Percentiles rank a stretch among this genome's conserved stretches.
These are phyloP conservation scores for Piromyces finnis DNA, from an alignment of 192 early-diverging fungal genomes.

Conservation along the genomic window DNA sequence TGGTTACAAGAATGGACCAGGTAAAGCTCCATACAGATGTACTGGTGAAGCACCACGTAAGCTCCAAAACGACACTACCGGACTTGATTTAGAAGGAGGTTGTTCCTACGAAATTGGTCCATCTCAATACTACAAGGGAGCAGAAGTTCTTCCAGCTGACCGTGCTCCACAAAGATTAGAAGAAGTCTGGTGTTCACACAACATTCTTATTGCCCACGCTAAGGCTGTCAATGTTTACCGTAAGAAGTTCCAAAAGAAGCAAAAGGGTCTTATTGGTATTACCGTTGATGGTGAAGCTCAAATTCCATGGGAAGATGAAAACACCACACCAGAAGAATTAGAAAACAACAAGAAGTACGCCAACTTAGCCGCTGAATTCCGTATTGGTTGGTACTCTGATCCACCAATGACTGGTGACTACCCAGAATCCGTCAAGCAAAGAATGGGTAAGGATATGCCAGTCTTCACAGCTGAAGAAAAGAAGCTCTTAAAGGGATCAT, in stretches of 20 bases:
- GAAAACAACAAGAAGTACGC: background rate
- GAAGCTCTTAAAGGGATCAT: conserved; percentile 9
- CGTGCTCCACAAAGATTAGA: conserved; percentile 7
- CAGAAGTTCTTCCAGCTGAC: background rate
- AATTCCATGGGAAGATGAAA: background rate
- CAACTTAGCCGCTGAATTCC: conserved; percentile 11
- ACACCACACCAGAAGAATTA: background rate
- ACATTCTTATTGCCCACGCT: conserved; percentile 9
- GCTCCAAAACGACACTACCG: background rate
- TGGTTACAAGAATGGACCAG: conserved; percentile 1
- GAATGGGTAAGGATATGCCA: conserved; percentile 8
- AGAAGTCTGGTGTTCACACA: conserved; percentile 6
- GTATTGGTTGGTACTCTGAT: conserved; percentile 16
- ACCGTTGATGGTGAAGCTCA: conserved; percentile 5
- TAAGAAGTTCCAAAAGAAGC: conserved; percentile 1
- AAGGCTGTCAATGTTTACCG: conserved; percentile 6
- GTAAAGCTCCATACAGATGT: background rate
- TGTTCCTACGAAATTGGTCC: conserved; percentile 3
- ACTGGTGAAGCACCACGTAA: background rate
- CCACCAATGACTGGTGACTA: conserved; percentile 16
- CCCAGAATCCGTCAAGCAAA: conserved; percentile 6
- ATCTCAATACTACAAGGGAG: conserved; percentile 2
- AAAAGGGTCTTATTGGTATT: conserved; percentile 9
- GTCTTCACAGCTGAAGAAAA: conserved; percentile 10
- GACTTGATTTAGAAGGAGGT: background rate